Conservation (phyloP, 2,329 filamentous ascomycete genomes). For the Ophiostoma ulmi region DNA sequence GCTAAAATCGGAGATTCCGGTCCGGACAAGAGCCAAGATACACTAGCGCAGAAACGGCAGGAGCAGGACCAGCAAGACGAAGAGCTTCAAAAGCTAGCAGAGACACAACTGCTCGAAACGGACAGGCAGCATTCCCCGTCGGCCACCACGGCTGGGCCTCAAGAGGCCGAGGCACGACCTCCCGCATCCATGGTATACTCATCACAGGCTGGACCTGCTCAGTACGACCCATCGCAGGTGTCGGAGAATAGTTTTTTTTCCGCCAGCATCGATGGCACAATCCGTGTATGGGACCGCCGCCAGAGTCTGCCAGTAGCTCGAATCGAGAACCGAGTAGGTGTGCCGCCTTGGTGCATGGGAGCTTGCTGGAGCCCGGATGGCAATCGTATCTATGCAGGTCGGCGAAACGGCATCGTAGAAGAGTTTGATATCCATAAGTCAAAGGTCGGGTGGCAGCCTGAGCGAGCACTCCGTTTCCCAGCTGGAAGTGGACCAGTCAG, state of each 20-base stretch:
- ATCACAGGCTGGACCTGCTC: conserved; percentile 37
- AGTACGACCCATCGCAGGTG: conserved; percentile 52
- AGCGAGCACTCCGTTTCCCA: conserved; percentile 80
- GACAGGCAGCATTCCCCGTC: background rate
- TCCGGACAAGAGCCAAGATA: too few relatives aligned
- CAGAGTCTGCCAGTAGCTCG: conserved; percentile 70
- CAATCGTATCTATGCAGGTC: conserved; percentile 88
- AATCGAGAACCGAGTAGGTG: conserved; percentile 66
- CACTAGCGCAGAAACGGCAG: conserved; percentile 17
- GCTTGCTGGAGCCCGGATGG: conserved; percentile 95
- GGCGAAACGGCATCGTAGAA: conserved; percentile 87
- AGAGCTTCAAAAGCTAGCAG: conserved; percentile 19
- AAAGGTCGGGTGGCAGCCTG: conserved; percentile 60
- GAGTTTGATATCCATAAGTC: conserved; percentile 85
- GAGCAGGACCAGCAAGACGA: conserved; percentile 20
- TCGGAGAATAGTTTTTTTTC: conserved; percentile 81
- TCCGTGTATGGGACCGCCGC: conserved; percentile 90
- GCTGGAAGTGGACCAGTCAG: conserved; percentile 84
- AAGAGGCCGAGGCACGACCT: background rate
- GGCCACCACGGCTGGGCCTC: background rate
- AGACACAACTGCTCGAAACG: conserved; percentile 19
- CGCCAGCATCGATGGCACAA: conserved; percentile 76
- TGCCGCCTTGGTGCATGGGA: conserved; percentile 96
- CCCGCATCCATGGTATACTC: conserved; percentile 33
- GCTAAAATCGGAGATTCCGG: background rate